phyloP scores from a whole-genome alignment of 371 early-diverging fungal genomes.

The Lichtheimia ramosa region DNA sequence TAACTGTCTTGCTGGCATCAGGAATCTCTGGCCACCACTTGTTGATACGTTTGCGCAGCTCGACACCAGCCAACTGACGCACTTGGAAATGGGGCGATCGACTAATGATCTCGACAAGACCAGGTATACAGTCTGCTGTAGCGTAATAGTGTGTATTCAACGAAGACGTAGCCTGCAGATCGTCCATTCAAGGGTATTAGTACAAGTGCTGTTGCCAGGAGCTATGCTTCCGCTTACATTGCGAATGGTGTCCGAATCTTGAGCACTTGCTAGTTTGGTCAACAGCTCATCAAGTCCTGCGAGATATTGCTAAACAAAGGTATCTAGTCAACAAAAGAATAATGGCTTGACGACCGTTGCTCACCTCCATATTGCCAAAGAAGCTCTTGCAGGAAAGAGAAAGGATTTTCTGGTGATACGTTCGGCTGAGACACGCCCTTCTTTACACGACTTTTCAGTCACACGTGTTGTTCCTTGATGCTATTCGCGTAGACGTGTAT shows the following conservation, averaged over 20 bases:
- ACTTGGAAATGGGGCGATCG: constrained; percentile 62
- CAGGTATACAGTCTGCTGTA: constrained; percentile 66
- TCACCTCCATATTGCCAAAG: no score
- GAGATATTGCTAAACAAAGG: constrained; percentile 5
- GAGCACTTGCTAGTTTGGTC: constrained; percentile 44
- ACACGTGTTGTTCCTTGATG: no score
- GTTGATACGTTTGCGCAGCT: constrained; percentile 78
- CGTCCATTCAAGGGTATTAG: neutral
- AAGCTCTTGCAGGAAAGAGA: no score
- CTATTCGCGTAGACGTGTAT: no score
- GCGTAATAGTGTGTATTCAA: constrained; percentile 70
- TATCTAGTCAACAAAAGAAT: no score
- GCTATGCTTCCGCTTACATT: constrained; percentile 25
- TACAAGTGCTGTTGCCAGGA: neutral
- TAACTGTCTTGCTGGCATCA: constrained; percentile 44
- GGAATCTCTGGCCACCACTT: constrained; percentile 74
- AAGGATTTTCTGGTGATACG: no score
- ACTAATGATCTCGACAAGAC: constrained; percentile 64
- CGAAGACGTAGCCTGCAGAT: constrained; percentile 61
- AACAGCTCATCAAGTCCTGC: constrained; percentile 34
- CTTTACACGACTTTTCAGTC: no score
- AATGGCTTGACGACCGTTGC: no score
- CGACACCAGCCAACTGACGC: constrained; percentile 89
- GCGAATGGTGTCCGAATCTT: constrained; percentile 53
- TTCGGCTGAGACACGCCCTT: no score